These are phyloP conservation scores for Lolium perenne DNA, from an alignment of 176 grass and related monocot genomes.

Conservation along the genomic window DNA sequence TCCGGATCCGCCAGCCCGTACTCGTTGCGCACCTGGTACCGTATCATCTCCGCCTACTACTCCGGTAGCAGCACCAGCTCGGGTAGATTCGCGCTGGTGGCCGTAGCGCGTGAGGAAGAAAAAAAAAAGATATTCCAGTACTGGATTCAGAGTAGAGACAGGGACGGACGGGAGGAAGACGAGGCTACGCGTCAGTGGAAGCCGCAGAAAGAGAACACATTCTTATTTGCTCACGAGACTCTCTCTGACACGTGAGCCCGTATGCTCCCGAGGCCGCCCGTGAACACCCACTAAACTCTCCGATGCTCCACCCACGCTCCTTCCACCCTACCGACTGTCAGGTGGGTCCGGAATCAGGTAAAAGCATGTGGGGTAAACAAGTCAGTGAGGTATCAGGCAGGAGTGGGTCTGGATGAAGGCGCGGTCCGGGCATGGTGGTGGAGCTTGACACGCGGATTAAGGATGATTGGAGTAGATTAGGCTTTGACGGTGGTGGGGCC, in stretches of 20 bases:
- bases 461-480: constrained; percentile 7
- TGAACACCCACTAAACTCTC: constrained; percentile 38
- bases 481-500: constrained; percentile 41
- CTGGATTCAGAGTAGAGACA: neutral
- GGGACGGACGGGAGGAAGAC: constrained; percentile 29
- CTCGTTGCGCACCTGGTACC: constrained; percentile 91
- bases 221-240: constrained; percentile 32
- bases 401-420: accelerated
- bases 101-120: constrained; percentile 37
- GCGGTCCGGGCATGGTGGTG: neutral
- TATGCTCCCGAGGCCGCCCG: constrained; percentile 24
- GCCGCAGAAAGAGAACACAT: constrained; percentile 51
- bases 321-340: neutral
- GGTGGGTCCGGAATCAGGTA: accelerated
- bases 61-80: neutral
- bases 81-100: constrained; percentile 44
- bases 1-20: constrained; percentile 81
- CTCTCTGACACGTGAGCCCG: constrained; percentile 17
- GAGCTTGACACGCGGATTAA: neutral
- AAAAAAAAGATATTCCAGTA: neutral
- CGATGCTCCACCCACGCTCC: neutral
- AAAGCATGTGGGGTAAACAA: accelerated
- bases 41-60: constrained; percentile 61
- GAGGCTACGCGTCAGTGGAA: constrained; percentile 31
- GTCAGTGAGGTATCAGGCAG: neutral